These are phyloP conservation scores for Pseudogymnoascus sp. DNA, from an alignment of 2,329 filamentous ascomycete species.

Conservation along the genomic window DNA sequence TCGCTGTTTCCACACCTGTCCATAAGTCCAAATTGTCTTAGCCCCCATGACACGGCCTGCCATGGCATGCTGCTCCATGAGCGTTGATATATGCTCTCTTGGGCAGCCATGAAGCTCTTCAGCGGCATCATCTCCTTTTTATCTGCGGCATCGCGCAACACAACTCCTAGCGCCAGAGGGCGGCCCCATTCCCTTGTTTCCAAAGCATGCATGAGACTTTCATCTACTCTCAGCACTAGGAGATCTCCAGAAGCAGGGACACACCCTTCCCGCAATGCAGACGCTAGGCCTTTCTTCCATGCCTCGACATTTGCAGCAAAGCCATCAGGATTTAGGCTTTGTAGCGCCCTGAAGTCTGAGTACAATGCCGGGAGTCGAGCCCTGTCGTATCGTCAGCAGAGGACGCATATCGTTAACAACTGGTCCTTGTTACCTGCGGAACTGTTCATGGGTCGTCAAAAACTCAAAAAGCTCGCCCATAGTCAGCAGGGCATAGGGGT, in stretches of 20 bases:
- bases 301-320: constrained; percentile 72
- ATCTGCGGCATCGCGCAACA: constrained; percentile 65
- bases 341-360: constrained; percentile 72
- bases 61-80: constrained; percentile 51
- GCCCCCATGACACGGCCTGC: constrained; percentile 66
- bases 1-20: constrained; percentile 42
- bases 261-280: constrained; percentile 55
- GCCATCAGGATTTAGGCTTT: constrained; percentile 72
- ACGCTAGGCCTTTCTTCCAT: constrained; percentile 68
- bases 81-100: constrained; percentile 70
- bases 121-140: constrained; percentile 63
- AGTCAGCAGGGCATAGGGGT: constrained; percentile 18
- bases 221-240: constrained; percentile 47
- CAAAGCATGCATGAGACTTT: constrained; percentile 61
- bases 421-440: constrained; percentile 41
- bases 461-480: constrained; percentile 65
- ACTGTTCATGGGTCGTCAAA: constrained; percentile 53
- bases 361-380: constrained; percentile 77
- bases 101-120: constrained; percentile 55
- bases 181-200: constrained; percentile 71
- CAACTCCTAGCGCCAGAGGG: constrained; percentile 71
- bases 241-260: constrained; percentile 37
- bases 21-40: constrained; percentile 59
- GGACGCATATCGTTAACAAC: neutral
- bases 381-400: constrained; percentile 33